Conservation (phyloP, 2,329 filamentous ascomycete genomes). For the Colletotrichum godetiae region DNA sequence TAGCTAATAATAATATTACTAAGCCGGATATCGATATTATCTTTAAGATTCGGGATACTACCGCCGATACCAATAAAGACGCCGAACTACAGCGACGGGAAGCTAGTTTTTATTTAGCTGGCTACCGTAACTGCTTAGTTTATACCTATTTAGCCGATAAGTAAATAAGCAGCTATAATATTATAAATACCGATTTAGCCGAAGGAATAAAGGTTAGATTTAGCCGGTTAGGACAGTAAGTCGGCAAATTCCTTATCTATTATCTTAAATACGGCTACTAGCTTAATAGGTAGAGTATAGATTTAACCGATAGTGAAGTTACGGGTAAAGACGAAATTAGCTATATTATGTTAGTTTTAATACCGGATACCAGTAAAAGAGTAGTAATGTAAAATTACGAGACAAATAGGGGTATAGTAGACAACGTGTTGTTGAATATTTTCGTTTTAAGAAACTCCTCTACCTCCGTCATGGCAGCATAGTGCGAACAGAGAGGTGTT, state of each 20-base stretch:
- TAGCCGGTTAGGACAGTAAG: neutral
- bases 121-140: conserved; percentile 36
- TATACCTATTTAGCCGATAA: conserved; percentile 32
- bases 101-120: conserved; percentile 42
- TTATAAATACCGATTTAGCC: conserved; percentile 36
- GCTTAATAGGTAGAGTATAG: neutral
- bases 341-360: neutral
- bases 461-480: neutral
- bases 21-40: conserved; percentile 28
- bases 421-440: neutral
- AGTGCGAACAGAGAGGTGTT: neutral
- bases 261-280: neutral
- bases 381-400: neutral
- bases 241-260: conserved; percentile 30
- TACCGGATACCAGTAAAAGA: neutral
- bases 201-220: conserved; percentile 22
- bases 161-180: conserved; percentile 37
- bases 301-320: neutral
- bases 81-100: neutral
- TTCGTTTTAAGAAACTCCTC: neutral
- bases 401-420: neutral
- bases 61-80: conserved; percentile 42
- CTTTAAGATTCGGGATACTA: conserved; percentile 35
- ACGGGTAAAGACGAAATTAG: neutral
- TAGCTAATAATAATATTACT: conserved; percentile 37